Conservation (phyloP, 1,139 yeast genomes). For the Zhuliangozyma parablackwelliae region DNA sequence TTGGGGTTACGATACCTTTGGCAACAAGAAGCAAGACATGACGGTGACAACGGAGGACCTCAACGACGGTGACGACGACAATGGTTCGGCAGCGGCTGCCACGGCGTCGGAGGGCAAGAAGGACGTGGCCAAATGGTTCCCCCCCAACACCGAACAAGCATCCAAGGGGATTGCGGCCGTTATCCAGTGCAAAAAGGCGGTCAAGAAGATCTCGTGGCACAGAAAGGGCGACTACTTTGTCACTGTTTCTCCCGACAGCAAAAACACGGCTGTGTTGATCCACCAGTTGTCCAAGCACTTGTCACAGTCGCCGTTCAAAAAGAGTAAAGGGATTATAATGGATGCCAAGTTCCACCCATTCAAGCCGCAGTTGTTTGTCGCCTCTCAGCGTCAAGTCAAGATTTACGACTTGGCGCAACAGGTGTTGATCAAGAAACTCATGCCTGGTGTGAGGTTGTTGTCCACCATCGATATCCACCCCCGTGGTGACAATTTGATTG, state of each 20-base stretch:
- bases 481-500: conserved; percentile 88
- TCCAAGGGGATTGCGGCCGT: conserved; percentile 66
- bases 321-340: conserved; percentile 90
- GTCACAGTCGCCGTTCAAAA: conserved; percentile 95
- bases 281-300: conserved; percentile 93
- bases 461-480: conserved; percentile 92
- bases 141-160: conserved; percentile 64
- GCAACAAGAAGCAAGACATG: conserved; percentile 47
- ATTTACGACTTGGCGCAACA: conserved; percentile 89
- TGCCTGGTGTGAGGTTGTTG: conserved; percentile 96
- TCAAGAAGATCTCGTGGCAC: conserved; percentile 91
- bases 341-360: conserved; percentile 97
- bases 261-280: conserved; percentile 82
- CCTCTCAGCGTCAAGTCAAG: conserved; percentile 88
- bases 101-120: conserved; percentile 42
- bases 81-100: conserved; percentile 11
- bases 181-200: conserved; percentile 65
- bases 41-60: conserved; percentile 41
- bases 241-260: conserved; percentile 86
- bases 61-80: conserved; percentile 22
- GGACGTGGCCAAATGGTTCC: conserved; percentile 77
- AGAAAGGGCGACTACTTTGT: conserved; percentile 96
- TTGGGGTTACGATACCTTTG: conserved; percentile 84
- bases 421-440: conserved; percentile 70
- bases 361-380: conserved; percentile 89